Evolutionary conservation across 2,329 filamentous ascomycete genomes (phyloP).

Genomic region (Exutisphaerella laricina): DNA sequence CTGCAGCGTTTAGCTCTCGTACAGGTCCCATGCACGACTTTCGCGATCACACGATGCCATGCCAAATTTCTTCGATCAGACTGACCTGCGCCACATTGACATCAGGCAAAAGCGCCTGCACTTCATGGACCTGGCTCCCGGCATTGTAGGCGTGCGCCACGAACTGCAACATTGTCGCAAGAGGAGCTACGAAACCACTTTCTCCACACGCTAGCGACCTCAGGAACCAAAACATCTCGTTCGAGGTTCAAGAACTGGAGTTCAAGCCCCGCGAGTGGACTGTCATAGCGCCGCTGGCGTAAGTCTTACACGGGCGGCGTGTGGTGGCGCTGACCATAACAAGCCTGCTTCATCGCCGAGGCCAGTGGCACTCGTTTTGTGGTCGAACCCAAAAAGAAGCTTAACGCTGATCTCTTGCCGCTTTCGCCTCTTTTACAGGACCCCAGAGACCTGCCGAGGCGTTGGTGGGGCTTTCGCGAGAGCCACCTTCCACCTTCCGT

Average conservation of each 20-base stretch:
- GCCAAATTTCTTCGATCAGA: no score
- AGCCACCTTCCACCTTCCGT: background rate
- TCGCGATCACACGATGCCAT: no score
- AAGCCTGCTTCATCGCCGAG: background rate
- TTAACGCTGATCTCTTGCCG: background rate
- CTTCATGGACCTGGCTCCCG: no score
- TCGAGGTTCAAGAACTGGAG: background rate
- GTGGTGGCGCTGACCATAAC: background rate
- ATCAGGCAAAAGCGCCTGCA: background rate
- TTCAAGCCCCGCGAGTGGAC: background rate
- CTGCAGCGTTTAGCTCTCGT: no score
- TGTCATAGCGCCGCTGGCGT: background rate
- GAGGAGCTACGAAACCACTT: background rate
- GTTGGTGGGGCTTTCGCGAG: constrained; percentile 1
- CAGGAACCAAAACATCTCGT: no score
- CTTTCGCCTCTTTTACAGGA: background rate
- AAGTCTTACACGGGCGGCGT: background rate
- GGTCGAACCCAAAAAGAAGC: constrained; percentile 4
- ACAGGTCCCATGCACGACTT: no score
- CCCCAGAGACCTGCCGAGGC: background rate
- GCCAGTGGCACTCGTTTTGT: background rate
- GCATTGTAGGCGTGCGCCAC: background rate
- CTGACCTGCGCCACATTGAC: no score
- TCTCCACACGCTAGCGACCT: background rate
- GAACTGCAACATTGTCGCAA: background rate